phyloP scores from a whole-genome alignment of 768 basidiomycete genomes.

The Kwoniella bestiolae region DNA sequence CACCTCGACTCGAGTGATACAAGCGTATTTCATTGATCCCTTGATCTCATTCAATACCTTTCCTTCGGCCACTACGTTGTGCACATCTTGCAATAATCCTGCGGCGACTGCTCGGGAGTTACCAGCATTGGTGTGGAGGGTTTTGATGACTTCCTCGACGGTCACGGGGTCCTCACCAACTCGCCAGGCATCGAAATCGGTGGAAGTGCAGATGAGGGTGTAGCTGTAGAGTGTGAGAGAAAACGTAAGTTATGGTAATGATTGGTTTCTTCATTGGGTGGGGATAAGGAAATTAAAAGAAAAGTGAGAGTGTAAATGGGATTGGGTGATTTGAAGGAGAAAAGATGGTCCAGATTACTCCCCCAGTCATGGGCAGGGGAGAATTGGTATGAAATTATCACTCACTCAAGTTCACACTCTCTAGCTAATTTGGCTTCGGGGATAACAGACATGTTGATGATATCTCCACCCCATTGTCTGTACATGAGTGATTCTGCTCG shows the following conservation, averaged over 20 bases:
- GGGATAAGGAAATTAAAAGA: too few relatives aligned
- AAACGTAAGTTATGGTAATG: neutral
- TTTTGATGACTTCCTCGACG: conserved; percentile 86
- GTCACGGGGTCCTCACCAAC: conserved; percentile 80
- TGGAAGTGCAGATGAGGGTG: conserved; percentile 75
- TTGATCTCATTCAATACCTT: conserved; percentile 69
- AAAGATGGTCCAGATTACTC: neutral
- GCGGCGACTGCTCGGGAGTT: conserved; percentile 69
- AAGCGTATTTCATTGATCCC: conserved; percentile 82
- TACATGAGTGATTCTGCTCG: conserved; percentile 95
- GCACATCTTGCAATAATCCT: conserved; percentile 59
- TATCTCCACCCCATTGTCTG: conserved; percentile 72
- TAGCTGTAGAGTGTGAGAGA: conserved; percentile 64
- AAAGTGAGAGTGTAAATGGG: too few relatives aligned
- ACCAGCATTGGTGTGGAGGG: conserved; percentile 82
- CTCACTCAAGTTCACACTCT: conserved; percentile 89
- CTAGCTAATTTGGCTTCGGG: conserved; percentile 97
- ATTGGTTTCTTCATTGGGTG: too few relatives aligned
- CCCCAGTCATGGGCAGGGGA: neutral
- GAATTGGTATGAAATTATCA: conserved; percentile 11
- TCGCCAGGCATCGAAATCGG: conserved; percentile 96
- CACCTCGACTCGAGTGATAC: conserved; percentile 70
- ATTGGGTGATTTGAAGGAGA: too few relatives aligned
- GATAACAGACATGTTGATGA: conserved; percentile 83
- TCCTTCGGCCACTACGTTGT: conserved; percentile 64